Base-by-base conservation (phyloP, 2,329 filamentous ascomycete species). In the Cryphonectria radicalis region DNA sequence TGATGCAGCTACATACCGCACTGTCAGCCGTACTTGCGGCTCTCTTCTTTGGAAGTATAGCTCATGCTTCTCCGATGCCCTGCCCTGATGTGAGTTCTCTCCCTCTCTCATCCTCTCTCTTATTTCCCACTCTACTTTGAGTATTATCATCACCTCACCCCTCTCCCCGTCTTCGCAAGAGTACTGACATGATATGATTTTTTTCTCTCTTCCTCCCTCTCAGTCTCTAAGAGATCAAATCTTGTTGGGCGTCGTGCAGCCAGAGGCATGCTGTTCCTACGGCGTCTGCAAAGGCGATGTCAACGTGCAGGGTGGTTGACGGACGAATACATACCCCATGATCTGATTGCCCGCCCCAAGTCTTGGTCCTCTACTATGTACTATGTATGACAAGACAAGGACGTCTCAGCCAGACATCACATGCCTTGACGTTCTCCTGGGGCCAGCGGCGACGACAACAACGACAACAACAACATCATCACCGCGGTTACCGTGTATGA, bases 251-350 rank as follows among this genome's bases (percentile, higher is more conserved):
- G 37, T 43, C 14, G 62, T 72, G 42, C 60, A 60, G 43, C 70
- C 72, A 25, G 72, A 73, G 35, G 71, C 66, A 53, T 73, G 72
- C 63, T 73, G 72, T 43, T 66, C 70, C 46, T 73, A 73, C 63
- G 72, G 72, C 55, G 55, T 72, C 11, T 73, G 72, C 68, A 72
- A 72, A 37, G 72, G 72, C 35, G 72, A 73, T 17, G 72, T 73
- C 46, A 68, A 70, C 14, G 70, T 73, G 46, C 69, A 65, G 43
- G 71, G 71, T 59, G 71, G 71, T n/a, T 73, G 63, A 73, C 46
- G 32, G 53, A 8, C 11, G 35, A 17, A 57, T 46, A 46, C 17
- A 25, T 59, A 35, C n/a, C 50, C 13, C 28, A 37, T 22, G 22
- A 28, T n/a, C 14, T 53, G n/a, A 60, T 40, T 28, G 22, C 37